A percentile compares a stretch with the other conserved stretches of the same genome.
phyloP scores from a whole-genome alignment of 164 flowering plant genomes.

The Vitis cinerea region DNA sequence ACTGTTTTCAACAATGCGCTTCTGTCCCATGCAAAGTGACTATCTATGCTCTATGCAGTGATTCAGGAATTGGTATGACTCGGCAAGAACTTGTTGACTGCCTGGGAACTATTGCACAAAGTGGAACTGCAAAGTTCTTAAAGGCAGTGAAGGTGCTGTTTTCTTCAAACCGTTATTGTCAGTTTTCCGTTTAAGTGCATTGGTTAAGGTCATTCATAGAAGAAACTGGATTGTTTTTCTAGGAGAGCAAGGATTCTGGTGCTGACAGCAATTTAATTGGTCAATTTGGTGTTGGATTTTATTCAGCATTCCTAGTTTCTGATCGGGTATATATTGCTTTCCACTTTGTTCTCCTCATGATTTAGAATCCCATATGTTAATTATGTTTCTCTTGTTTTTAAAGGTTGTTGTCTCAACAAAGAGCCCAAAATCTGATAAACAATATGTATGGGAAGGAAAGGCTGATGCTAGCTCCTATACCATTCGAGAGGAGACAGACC shows the following conservation, averaged over 20 bases:
- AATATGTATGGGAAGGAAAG: conserved; percentile 96
- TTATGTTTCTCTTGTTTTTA: conserved; percentile 4
- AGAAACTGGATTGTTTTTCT: conserved; percentile 23
- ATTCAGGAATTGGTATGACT: conserved; percentile 97
- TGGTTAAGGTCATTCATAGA: background rate
- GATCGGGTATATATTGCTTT: conserved; percentile 54
- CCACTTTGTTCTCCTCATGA: background rate
- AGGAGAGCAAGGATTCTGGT: conserved; percentile 96
- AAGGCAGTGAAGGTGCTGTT: conserved; percentile 73
- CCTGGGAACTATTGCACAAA: conserved; percentile 98
- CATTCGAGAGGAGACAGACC: conserved; percentile 89
- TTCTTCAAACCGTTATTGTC: too few species aligned
- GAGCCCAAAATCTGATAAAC: conserved; percentile 95
- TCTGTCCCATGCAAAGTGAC: background rate
- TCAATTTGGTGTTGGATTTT: conserved; percentile 99
- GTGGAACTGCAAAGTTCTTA: conserved; percentile 97
- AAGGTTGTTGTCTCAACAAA: conserved; percentile 92
- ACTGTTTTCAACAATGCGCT: background rate
- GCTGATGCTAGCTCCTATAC: conserved; percentile 87
- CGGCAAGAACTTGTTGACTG: conserved; percentile 91
- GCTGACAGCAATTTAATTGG: conserved; percentile 92
- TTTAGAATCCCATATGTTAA: background rate
- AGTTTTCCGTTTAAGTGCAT: background rate
- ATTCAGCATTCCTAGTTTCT: conserved; percentile 91
- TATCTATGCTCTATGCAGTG: conserved; percentile 42